Conservation (phyloP, 371 early-diverging fungal genomes). For the Mucor mucedo region DNA sequence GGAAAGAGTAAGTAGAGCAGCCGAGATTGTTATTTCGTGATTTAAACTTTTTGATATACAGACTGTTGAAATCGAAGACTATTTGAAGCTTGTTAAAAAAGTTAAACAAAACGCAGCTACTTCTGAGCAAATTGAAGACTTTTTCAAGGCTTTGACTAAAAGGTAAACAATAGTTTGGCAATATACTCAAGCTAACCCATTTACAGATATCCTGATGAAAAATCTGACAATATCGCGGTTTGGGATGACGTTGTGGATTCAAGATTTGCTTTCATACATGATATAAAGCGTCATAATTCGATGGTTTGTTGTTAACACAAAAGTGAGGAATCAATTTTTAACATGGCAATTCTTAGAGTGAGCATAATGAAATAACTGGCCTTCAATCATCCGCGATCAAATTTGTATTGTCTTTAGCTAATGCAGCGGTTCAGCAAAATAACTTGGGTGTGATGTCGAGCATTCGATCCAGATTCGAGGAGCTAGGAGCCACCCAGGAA, state of each 20-base stretch:
- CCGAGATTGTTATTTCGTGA: background rate
- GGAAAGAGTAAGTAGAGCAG: constrained; percentile 53
- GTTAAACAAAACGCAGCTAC: constrained; percentile 24
- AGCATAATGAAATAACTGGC: background rate
- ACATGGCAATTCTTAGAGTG: background rate
- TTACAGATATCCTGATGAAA: constrained; percentile 41
- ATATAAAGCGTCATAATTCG: constrained; percentile 9
- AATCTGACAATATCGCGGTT: constrained; percentile 48
- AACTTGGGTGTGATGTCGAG: background rate
- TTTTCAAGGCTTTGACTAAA: constrained; percentile 17
- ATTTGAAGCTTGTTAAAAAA: constrained; percentile 45
- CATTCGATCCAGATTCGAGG: background rate
- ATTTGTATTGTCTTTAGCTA: background rate
- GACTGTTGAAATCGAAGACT: constrained; percentile 71
- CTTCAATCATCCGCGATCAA: background rate
- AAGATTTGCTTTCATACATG: constrained; percentile 41
- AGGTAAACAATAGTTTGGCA: constrained; percentile 17
- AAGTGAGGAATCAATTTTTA: background rate
- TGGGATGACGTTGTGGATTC: constrained; percentile 58
- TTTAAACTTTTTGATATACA: constrained; percentile 16
- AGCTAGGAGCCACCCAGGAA: background rate
- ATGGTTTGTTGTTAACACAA: background rate
- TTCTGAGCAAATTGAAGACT: constrained; percentile 13
- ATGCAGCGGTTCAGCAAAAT: background rate
- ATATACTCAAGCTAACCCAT: background rate